Conservation (phyloP, 2,329 filamentous ascomycete species). For the Gaeumannomyces sp. region DNA sequence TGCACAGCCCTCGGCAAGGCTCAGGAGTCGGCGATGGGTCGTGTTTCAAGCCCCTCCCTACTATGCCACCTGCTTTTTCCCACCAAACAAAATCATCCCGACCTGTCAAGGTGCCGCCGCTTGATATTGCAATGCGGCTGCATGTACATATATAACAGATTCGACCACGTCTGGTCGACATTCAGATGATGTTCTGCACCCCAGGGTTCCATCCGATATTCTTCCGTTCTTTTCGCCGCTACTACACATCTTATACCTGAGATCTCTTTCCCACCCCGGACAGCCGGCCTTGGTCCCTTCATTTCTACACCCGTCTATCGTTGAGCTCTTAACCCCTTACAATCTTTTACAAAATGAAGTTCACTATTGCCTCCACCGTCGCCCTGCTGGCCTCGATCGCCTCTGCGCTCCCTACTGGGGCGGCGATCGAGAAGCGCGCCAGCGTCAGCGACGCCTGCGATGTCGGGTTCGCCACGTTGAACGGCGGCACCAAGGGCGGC, state of each 20-base stretch:
- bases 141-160: not conserved
- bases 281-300: not conserved
- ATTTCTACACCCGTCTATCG: not conserved
- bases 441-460: slow-evolving; percentile 17
- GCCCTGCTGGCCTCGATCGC: slow-evolving; percentile 3
- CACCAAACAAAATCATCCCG: not conserved
- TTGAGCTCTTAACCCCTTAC: not conserved
- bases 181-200: not conserved
- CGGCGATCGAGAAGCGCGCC: not conserved
- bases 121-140: not conserved
- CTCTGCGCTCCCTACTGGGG: not conserved
- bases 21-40: not conserved
- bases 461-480: slow-evolving; percentile 38
- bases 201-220: not conserved
- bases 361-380: not conserved
- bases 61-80: not conserved
- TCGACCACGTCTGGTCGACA: not conserved
- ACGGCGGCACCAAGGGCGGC: slow-evolving; percentile 48
- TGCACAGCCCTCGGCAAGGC: not conserved
- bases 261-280: not conserved
- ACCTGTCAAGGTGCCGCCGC: not conserved
- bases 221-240: not conserved
- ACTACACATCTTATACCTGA: too few relatives aligned
- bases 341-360: slow-evolving; percentile 8
- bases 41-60: not conserved